Conservation (phyloP, 2,329 filamentous ascomycete genomes). For the Colletotrichum aenigma region DNA sequence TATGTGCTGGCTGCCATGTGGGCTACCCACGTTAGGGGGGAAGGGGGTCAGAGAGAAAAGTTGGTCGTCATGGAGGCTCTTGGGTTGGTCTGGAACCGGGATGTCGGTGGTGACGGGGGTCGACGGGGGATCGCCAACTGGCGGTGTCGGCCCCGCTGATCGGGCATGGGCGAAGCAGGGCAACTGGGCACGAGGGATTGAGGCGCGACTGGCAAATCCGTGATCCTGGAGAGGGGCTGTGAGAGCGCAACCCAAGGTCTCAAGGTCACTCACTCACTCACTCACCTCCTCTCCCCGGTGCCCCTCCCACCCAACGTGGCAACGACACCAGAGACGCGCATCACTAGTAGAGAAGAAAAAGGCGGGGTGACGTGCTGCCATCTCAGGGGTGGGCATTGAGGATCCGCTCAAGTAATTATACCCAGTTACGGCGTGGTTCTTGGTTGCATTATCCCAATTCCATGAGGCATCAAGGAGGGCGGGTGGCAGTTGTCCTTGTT, state of each 20-base stretch:
- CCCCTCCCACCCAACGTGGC: not conserved
- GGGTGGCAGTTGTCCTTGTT: conserved; percentile 4
- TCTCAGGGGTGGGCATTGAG: conserved; percentile 12
- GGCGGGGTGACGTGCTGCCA: conserved; percentile 9
- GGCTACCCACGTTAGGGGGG: not conserved
- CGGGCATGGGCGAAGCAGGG: not conserved
- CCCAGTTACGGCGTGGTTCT: not conserved
- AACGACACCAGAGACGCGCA: not conserved
- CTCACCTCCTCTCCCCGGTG: not conserved
- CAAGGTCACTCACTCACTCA: not conserved
- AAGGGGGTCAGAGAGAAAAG: not conserved
- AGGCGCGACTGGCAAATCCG: conserved; percentile 1
- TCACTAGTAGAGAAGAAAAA: not conserved
- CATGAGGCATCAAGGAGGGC: not conserved
- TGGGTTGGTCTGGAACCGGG: not conserved
- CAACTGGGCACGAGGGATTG: conserved; percentile 1
- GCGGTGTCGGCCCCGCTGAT: conserved; percentile 11
- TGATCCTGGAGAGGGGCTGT: conserved; percentile 1
- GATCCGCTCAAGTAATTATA: conserved; percentile 7
- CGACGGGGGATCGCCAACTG: not conserved
- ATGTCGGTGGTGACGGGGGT: conserved; percentile 3
- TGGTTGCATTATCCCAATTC: conserved; percentile 9
- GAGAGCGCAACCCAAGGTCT: not conserved
- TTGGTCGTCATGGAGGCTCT: conserved; percentile 4
- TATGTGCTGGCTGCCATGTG: not conserved